phyloP scores from a whole-genome alignment of 2,329 filamentous ascomycete species.

The Metarhizium robertsii region DNA sequence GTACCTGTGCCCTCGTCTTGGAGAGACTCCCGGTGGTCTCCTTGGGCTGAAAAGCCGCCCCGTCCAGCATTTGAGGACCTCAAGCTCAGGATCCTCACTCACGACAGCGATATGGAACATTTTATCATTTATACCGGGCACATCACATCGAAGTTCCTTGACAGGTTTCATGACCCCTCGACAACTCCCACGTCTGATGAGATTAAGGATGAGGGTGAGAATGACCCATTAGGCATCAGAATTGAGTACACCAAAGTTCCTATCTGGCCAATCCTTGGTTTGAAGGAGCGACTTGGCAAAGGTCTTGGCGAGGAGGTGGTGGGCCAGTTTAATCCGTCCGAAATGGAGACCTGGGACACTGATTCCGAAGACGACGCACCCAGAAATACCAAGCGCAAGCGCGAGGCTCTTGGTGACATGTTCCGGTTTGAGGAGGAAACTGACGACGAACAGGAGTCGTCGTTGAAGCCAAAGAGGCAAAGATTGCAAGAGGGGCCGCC shows the following conservation, averaged over 20 bases:
- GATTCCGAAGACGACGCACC: conserved; percentile 20
- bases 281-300: conserved; percentile 44
- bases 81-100: conserved; percentile 40
- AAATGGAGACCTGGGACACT: conserved; percentile 36
- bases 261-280: conserved; percentile 44
- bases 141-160: conserved; percentile 38
- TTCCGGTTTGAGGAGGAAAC: conserved; percentile 27
- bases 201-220: not conserved
- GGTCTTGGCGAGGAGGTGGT: conserved; percentile 43
- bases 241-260: conserved; percentile 40
- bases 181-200: conserved; percentile 22
- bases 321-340: conserved; percentile 27
- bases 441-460: conserved; percentile 23
- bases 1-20: conserved; percentile 12
- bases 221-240: conserved; percentile 25
- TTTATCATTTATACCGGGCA: conserved; percentile 45
- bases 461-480: conserved; percentile 19
- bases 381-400: conserved; percentile 21
- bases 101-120: conserved; percentile 36
- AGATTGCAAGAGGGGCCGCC: conserved; percentile 20
- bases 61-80: conserved; percentile 34
- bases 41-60: conserved; percentile 8
- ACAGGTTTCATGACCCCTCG: conserved; percentile 39
- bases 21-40: conserved; percentile 13
- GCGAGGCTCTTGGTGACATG: conserved; percentile 26